Conservation (phyloP, 129 eudicot genomes). For the Heracleum sosnowskyi region DNA sequence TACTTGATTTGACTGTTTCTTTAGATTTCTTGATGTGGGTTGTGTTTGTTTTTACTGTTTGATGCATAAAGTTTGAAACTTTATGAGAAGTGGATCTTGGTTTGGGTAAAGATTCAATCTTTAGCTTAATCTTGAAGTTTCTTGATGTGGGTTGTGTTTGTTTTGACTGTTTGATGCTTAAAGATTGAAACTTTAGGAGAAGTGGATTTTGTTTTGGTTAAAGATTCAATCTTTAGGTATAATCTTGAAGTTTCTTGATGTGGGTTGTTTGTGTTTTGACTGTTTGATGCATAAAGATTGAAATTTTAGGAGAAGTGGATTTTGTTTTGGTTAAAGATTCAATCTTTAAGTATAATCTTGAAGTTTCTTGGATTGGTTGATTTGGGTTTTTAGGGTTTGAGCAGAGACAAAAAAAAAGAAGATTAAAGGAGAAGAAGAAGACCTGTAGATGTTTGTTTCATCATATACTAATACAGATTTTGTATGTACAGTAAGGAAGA, state of each 20-base stretch:
- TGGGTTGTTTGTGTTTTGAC: too few species aligned
- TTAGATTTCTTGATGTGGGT: background rate
- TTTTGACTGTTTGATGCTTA: background rate
- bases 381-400: slow-evolving; percentile 4
- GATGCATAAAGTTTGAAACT: background rate
- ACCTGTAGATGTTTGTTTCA: slow-evolving; percentile 14
- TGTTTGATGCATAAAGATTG: too few species aligned
- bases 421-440: background rate
- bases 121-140: background rate
- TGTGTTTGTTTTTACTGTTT: background rate
- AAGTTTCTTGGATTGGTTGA: background rate
- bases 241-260: too few species aligned
- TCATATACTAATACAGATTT: slow-evolving; percentile 22
- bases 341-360: background rate
- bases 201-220: background rate
- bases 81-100: background rate
- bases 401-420: background rate
- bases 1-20: slow-evolving; percentile 4
- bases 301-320: too few species aligned
- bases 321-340: background rate
- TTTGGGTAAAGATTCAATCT: background rate
- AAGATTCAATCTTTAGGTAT: too few species aligned
- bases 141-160: background rate
- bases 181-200: background rate
- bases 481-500: slow-evolving; percentile 29